A percentile compares a stretch with the other conserved stretches of the same genome.
These are phyloP conservation scores for Epicoccum sorghinum DNA, from an alignment of 2,329 filamentous ascomycete genomes.

Conservation along the genomic window DNA sequence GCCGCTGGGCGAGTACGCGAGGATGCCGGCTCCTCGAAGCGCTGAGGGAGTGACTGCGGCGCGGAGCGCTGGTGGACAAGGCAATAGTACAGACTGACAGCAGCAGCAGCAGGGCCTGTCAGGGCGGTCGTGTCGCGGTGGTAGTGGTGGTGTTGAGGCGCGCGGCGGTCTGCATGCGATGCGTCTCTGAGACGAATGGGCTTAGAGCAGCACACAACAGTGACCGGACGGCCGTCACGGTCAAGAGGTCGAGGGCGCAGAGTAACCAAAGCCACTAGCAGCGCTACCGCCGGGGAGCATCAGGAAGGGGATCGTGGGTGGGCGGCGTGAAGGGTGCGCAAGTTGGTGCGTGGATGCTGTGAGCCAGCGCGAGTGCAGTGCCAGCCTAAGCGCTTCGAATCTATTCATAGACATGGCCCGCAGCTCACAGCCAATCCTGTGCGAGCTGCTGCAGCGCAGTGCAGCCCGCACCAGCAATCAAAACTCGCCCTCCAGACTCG, in stretches of 20 bases:
- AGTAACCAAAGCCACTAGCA: constrained; percentile 1
- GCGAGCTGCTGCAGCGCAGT: neutral
- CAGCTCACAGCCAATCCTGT: constrained; percentile 4
- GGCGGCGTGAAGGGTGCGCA: constrained; percentile 1
- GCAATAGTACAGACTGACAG: neutral
- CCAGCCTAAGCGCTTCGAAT: neutral
- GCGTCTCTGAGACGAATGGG: neutral
- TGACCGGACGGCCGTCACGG: neutral
- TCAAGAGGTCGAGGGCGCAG: constrained; percentile 3
- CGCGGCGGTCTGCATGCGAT: constrained; percentile 1
- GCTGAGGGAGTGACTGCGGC: constrained; percentile 45
- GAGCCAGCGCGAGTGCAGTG: constrained; percentile 1
- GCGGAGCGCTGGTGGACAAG: neutral
- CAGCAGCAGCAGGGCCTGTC: neutral
- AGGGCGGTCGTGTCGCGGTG: neutral
- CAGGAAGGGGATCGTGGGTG: constrained; percentile 9
- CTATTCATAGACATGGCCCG: neutral
- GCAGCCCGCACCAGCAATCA: constrained; percentile 6
- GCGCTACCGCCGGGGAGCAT: constrained; percentile 7
- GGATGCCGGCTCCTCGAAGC: constrained; percentile 53
- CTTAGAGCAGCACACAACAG: neutral
- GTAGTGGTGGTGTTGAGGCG: neutral
- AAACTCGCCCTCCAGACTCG: neutral
- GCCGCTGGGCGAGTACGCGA: constrained; percentile 43
- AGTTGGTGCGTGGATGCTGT: neutral